Evolutionary conservation across 2,329 filamentous ascomycete genomes (phyloP), one percentile per base, ranked within the genome.

Genomic region (Biscogniauxia sp.): DNA sequence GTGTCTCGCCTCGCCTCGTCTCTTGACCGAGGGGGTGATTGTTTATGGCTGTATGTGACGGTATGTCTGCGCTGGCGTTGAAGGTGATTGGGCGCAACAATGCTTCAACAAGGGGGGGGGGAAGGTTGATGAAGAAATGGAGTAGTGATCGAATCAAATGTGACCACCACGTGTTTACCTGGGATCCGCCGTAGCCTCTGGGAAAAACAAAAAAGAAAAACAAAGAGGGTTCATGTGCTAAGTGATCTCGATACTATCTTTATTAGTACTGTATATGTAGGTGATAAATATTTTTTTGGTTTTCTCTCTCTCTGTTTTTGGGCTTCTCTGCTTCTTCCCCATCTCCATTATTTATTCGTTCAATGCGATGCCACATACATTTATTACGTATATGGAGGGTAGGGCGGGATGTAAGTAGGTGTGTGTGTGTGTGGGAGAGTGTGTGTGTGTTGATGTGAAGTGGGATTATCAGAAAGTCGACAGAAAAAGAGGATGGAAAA

Each of bases 81-180:
- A 32, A 54, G 55, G n/a, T 67, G 66, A 69, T 67, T 67, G 66
- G 66, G 32, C 56, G 60, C 51, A 28, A 45, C 52, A 52, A 57
- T 61, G 56, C 60, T 53, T 58, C 60, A 63, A 63, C 60, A 61
- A 61, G 53, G 53, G 63, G 58, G 55, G 17, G 32, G 54, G 25
- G 53, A 57, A 6, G 37, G 51, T 62, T 58, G 51, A 23, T 51
- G 51, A 41, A 51, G 63, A 64, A 58, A 60, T 63, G 62, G 61
- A 64, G 61, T 65, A 54, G 60, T 32, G 45, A 52, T 57, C 49
- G 32, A 57, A 51, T 57, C 55, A 57, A 54, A 66, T 64, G 61
- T 54, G 64, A 56, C 61, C 66, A 69, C 65, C 66, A 69, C 66
- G 66, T 69, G 66, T 69, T 69, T 69, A 65, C 66, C 62, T 67